phyloP scores from a whole-genome alignment of 495 filamentous ascomycete genomes.

The Chaetomium tenue region DNA sequence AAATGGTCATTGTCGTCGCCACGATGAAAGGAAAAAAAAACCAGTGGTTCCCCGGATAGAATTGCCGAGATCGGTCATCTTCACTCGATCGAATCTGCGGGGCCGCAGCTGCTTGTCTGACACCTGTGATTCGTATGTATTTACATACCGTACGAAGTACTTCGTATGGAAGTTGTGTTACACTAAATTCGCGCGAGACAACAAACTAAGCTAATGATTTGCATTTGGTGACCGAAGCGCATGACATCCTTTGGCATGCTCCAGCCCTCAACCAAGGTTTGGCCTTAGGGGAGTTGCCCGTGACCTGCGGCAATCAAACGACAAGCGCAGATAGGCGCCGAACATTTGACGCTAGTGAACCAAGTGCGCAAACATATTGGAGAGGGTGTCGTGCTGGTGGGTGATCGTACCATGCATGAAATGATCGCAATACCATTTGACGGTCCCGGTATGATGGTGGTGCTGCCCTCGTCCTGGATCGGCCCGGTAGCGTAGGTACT shows the following conservation, averaged over 20 bases:
- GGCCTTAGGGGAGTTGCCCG: too few relatives aligned
- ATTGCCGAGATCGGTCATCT: too few relatives aligned
- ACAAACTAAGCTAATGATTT: background rate
- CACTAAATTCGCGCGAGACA: background rate
- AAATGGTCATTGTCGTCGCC: too few relatives aligned
- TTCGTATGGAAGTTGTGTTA: too few relatives aligned
- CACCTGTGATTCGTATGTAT: too few relatives aligned
- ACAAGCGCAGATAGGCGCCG: conserved; percentile 4
- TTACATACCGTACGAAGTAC: too few relatives aligned
- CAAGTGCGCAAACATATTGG: background rate
- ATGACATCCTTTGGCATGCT: background rate
- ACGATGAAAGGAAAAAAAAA: too few relatives aligned
- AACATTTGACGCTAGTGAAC: background rate
- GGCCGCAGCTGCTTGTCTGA: too few relatives aligned
- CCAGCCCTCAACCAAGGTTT: background rate
- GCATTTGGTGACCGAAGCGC: background rate
- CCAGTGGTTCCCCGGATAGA: too few relatives aligned
- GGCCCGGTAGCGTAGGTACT: background rate
- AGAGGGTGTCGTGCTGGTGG: background rate
- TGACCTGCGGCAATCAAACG: background rate
- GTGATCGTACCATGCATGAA: background rate
- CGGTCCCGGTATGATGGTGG: background rate
- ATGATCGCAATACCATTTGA: background rate
- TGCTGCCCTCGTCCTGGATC: background rate
- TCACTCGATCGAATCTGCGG: conserved; percentile 3